Evolutionary conservation across 495 filamentous ascomycete genomes (phyloP).

Genomic region (Penicillium angulare): DNA sequence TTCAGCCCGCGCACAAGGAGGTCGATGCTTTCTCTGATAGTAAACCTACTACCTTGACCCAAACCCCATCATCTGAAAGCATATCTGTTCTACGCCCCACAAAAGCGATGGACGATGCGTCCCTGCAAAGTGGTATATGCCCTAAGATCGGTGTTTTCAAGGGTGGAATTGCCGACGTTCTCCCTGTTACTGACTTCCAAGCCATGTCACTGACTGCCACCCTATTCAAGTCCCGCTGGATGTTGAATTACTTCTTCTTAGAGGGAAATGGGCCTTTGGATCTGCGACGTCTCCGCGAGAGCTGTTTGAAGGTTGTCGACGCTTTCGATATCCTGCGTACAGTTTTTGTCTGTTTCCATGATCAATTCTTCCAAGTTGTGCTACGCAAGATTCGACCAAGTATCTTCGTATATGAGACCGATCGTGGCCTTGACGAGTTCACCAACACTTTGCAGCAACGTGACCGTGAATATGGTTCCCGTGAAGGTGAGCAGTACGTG

Average conservation of each 20-base stretch:
- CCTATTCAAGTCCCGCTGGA: constrained; percentile 49
- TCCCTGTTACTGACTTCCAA: constrained; percentile 64
- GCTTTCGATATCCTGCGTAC: constrained; percentile 68
- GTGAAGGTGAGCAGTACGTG: constrained; percentile 62
- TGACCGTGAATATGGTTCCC: constrained; percentile 50
- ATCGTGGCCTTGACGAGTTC: constrained; percentile 51
- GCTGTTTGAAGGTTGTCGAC: constrained; percentile 43
- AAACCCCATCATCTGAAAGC: constrained; percentile 34
- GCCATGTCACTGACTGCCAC: constrained; percentile 61
- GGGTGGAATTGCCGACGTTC: constrained; percentile 55
- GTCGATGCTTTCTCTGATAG: constrained; percentile 16
- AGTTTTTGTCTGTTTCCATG: constrained; percentile 60
- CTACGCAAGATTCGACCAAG: constrained; percentile 52
- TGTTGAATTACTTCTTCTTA: constrained; percentile 59
- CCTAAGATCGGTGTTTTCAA: constrained; percentile 56
- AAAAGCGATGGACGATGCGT: constrained; percentile 37
- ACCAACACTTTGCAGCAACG: constrained; percentile 44
- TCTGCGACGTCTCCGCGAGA: constrained; percentile 43
- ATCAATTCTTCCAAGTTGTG: constrained; percentile 59
- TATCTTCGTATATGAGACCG: constrained; percentile 55
- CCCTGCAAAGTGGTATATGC: constrained; percentile 46
- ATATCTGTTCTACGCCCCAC: constrained; percentile 44
- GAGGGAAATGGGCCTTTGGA: constrained; percentile 50
- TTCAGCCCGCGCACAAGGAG: constrained; percentile 19
- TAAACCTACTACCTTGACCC: constrained; percentile 13